Conservation (phyloP, 2,329 filamentous ascomycete species). For the Rutstroemia sydowiana region DNA sequence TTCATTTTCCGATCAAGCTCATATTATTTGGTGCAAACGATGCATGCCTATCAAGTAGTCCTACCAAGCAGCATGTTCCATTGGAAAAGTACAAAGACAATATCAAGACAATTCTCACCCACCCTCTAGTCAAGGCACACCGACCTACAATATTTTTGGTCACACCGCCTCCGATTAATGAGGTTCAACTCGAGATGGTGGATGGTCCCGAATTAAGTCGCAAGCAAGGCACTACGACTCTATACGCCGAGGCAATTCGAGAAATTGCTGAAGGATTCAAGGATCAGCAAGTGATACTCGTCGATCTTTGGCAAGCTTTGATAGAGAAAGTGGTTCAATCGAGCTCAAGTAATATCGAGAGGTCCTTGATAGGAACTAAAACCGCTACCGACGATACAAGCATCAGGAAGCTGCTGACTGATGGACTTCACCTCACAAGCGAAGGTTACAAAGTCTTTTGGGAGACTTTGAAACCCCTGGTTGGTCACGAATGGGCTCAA, state of each 20-base stretch:
- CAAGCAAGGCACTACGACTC: conserved; percentile 54
- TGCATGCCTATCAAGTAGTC: conserved; percentile 53
- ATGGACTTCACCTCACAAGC: conserved; percentile 28
- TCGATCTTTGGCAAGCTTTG: conserved; percentile 75
- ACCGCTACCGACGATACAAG: conserved; percentile 16
- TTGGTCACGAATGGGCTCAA: conserved; percentile 21
- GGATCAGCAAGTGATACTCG: conserved; percentile 45
- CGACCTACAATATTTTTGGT: conserved; percentile 68
- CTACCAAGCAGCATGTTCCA: conserved; percentile 66
- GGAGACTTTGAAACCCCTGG: conserved; percentile 17
- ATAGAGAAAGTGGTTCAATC: conserved; percentile 59
- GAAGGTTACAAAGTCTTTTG: conserved; percentile 27
- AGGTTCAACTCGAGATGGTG: conserved; percentile 31
- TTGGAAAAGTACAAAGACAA: conserved; percentile 70
- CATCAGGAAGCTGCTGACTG: conserved; percentile 18
- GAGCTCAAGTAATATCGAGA: conserved; percentile 32
- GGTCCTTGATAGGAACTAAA: conserved; percentile 15
- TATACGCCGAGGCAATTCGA: conserved; percentile 56
- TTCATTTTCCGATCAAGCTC: conserved; percentile 16
- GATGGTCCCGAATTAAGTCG: conserved; percentile 37
- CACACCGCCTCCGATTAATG: conserved; percentile 75
- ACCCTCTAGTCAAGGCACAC: conserved; percentile 63
- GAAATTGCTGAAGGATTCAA: conserved; percentile 31
- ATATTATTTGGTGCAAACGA: conserved; percentile 90
- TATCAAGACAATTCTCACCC: conserved; percentile 61